Base-by-base conservation (phyloP, 345 rosid genomes). In the Aegle marmelos region DNA sequence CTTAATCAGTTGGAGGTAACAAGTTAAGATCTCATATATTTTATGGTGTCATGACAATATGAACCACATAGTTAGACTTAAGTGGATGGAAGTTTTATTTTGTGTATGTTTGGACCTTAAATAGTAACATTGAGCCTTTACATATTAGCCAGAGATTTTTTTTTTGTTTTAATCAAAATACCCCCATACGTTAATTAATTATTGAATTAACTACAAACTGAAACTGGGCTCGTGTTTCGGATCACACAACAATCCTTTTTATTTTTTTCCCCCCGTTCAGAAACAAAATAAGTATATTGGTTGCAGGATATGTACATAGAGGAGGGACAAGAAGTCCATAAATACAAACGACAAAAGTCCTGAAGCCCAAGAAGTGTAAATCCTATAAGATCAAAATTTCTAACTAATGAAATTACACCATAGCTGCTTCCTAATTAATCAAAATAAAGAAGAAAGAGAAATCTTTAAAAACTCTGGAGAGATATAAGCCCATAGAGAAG, bases 1-100 rank as follows among this genome's bases (percentile, higher is more conserved):
- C 76, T 89, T 73, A 86, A 91, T 76, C 93, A 91, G 83, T 87
- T 92, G 70, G 94, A 92, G 98, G 98, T 95, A 91, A 68, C 82
- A 37, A 82, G 76, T 65, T 60, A 34, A 79, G 68, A 56, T 77
- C 67, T 68, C 33, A n/a, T 74, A 65, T 33, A 65, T 76, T 45
- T 19, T 57, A 53, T 33, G 64, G 81, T 34, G 56, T 72, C 56
- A 37, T 78, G 70, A 73, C 25, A 37, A 13, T 60, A 25, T 70
- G 5, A 48, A 30, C 31, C 17, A 41, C 10, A 68, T 17, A 19
- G 37, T 48, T 45, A 48, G 24, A 27, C 34, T 10, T 14, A 3
- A 25, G 34, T 45, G 24, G 8, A 2, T 22, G 19, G 2, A 22
- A 10, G 16, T 68, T 25, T 68, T 16, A 9, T 24, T 68, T n/a